A percentile compares a stretch with the other conserved stretches of the same genome.
phyloP scores from a whole-genome alignment of 495 filamentous ascomycete genomes.

The Thozetella sp. region DNA sequence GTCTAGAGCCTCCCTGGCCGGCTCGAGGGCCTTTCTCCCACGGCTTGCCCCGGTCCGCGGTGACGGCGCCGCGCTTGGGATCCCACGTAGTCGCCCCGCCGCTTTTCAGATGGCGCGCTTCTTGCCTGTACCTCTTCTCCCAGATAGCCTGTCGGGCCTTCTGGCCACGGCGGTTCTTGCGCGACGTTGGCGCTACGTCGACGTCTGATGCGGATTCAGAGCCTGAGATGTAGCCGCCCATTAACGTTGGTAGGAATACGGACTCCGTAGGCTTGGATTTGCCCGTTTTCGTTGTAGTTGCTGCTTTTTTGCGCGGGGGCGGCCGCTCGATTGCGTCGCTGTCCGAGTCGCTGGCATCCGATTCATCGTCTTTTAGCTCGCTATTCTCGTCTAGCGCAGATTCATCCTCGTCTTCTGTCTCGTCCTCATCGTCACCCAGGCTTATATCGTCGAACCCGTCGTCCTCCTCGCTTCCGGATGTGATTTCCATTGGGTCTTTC shows the following conservation, averaged over 20 bases:
- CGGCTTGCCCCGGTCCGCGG: slow-evolving; percentile 31
- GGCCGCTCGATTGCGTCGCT: slow-evolving; percentile 29
- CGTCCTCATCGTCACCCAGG: slow-evolving; percentile 3
- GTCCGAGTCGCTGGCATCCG: slow-evolving; percentile 27
- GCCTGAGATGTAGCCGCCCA: slow-evolving; percentile 91
- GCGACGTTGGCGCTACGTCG: slow-evolving; percentile 37
- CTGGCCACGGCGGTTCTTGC: slow-evolving; percentile 89
- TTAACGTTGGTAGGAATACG: slow-evolving; percentile 84
- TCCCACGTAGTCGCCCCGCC: slow-evolving; percentile 42
- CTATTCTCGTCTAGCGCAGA: background rate
- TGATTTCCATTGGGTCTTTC: slow-evolving; percentile 15
- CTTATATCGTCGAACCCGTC: slow-evolving; percentile 14
- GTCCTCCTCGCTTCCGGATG: slow-evolving; percentile 16
- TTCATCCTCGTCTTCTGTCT: background rate
- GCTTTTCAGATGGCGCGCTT: slow-evolving; percentile 32
- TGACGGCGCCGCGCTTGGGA: slow-evolving; percentile 44
- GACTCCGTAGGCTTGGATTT: slow-evolving; percentile 42
- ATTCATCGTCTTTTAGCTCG: slow-evolving; percentile 13
- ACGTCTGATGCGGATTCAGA: slow-evolving; percentile 67
- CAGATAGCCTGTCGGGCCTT: slow-evolving; percentile 80
- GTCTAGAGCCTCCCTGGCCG: background rate
- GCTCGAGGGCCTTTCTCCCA: slow-evolving; percentile 43
- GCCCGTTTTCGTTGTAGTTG: slow-evolving; percentile 34
- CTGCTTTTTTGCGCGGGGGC: background rate
- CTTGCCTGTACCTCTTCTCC: slow-evolving; percentile 82